Percentiles rank a stretch among this genome's conserved stretches.
These are phyloP conservation scores for Meyerozyma smithsonii DNA, from an alignment of 1,139 yeast species.

Conservation along the genomic window DNA sequence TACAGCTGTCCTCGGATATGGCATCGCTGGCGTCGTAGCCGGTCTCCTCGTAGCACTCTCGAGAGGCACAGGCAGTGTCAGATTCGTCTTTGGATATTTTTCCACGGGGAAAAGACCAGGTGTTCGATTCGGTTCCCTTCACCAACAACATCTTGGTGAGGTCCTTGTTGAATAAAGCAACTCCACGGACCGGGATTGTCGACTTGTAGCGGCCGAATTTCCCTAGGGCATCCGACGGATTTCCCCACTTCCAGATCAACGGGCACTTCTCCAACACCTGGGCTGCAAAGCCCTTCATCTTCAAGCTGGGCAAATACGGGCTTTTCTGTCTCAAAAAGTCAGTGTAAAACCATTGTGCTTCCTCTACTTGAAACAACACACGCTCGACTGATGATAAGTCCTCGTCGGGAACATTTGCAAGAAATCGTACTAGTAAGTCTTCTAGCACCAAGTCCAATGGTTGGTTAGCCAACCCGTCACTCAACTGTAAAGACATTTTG, in stretches of 20 bases:
- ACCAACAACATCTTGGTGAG: constrained; percentile 73
- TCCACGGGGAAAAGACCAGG: constrained; percentile 98
- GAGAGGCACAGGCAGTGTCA: constrained; percentile 86
- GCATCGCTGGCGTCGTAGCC: constrained; percentile 77
- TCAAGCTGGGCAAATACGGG: constrained; percentile 73
- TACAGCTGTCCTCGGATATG: constrained; percentile 63
- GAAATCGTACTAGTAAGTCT: constrained; percentile 83
- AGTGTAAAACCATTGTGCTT: constrained; percentile 96
- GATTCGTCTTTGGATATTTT: constrained; percentile 91
- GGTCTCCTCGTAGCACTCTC: constrained; percentile 95
- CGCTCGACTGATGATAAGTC: constrained; percentile 84
- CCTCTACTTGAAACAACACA: constrained; percentile 91
- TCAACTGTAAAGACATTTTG: constrained; percentile 50
- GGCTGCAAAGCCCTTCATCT: constrained; percentile 75
- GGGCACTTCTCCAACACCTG: constrained; percentile 77
- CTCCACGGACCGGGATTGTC: constrained; percentile 94
- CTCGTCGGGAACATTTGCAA: constrained; percentile 87
- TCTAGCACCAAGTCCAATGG: constrained; percentile 76
- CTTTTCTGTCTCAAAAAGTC: constrained; percentile 76
- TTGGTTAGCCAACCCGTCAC: constrained; percentile 52
- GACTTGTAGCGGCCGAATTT: constrained; percentile 82
- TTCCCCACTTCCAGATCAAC: constrained; percentile 80
- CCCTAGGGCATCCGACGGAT: constrained; percentile 67
- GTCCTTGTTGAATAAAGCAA: constrained; percentile 74
- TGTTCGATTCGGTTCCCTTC: constrained; percentile 75